Base-by-base conservation (phyloP, 306 rosid species). In the Astragalus membranaceus region DNA sequence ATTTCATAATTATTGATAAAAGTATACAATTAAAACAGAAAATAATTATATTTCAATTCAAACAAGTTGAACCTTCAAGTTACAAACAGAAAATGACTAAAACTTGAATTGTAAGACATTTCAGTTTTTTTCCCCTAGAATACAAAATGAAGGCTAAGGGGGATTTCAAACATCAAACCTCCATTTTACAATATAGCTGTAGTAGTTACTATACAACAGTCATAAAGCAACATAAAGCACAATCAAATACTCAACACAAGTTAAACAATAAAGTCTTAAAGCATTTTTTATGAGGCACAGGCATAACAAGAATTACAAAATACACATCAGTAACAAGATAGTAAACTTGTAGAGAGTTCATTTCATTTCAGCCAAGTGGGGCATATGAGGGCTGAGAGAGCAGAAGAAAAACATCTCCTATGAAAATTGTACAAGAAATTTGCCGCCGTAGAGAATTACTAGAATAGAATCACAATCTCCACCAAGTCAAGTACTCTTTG, bases 201-300 rank as follows among this genome's bases (percentile, higher is more conserved):
- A 48, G 59, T 41, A 48, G 58, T 16, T n/a, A 77, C 67, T 77
- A 64, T 70, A 70, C 76, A 70, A 53, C 37, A 53, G 51, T 61
- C 60, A 76, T 32, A 17, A 64, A 60, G 60, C 50, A 67, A 48
- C 39, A 49, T n/a, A 57, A 42, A 49, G 53, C 52, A 53, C 72
- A 76, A 60, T 75, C 36, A 72, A 81, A 30, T 48, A 72, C 72
- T 76, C 63, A 67, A 72, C 52, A 67, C 42, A 48, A 10, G 60
- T 56, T 39, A 51, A 1, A 7, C 44, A 39, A 39, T 39, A 8
- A 39, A 65, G 68, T 66, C 51, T 66, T 15, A 44, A 76, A 71
- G 55, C 72, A 59, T 23, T 63, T 65, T 75, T 61, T 51, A 75
- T 63, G 58, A 79, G 56, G 48, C 69, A 62, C 49, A 53, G 6